These are phyloP conservation scores for Cyberlindnera meyerae DNA, from an alignment of 805 yeast species.

Conservation along the genomic window DNA sequence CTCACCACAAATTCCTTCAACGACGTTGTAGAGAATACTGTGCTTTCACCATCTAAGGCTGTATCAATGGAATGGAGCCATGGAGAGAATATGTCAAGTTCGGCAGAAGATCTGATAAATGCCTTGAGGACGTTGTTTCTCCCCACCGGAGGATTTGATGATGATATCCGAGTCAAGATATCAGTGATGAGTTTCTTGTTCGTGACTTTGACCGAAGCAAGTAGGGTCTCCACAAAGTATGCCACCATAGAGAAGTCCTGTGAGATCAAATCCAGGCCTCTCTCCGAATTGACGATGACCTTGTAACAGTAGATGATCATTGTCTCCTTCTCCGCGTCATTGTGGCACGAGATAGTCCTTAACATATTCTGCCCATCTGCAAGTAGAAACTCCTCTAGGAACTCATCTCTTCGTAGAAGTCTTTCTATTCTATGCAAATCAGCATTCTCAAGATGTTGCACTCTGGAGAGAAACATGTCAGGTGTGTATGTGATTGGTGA, in stretches of 20 bases:
- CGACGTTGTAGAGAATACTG: slow-evolving; percentile 15
- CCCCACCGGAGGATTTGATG: slow-evolving; percentile 28
- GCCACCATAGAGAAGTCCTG: slow-evolving; percentile 20
- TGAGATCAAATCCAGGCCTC: slow-evolving; percentile 24
- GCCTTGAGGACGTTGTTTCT: slow-evolving; percentile 26
- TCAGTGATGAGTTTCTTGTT: slow-evolving; percentile 55
- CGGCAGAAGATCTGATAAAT: slow-evolving; percentile 17
- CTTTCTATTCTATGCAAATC: slow-evolving; percentile 25
- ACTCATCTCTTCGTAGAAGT: slow-evolving; percentile 21
- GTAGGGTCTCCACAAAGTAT: slow-evolving; percentile 39
- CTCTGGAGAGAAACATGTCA: slow-evolving; percentile 18
- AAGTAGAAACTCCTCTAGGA: slow-evolving; percentile 36
- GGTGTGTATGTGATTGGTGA: slow-evolving; percentile 8
- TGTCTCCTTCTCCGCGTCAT: slow-evolving; percentile 47
- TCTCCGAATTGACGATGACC: slow-evolving; percentile 36
- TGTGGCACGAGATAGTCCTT: slow-evolving; percentile 38
- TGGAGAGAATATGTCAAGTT: slow-evolving; percentile 16
- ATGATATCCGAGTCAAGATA: slow-evolving; percentile 33
- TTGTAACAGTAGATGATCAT: slow-evolving; percentile 46
- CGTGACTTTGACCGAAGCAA: slow-evolving; percentile 45
- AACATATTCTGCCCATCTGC: slow-evolving; percentile 49
- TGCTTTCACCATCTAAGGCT: slow-evolving; percentile 15
- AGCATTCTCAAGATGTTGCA: slow-evolving; percentile 12
- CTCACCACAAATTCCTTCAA: slow-evolving; percentile 19
- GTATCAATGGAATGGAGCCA: slow-evolving; percentile 17